Evolutionary conservation across 2,329 filamentous ascomycete genomes (phyloP).

Genomic region (Ceratocystis variospora): DNA sequence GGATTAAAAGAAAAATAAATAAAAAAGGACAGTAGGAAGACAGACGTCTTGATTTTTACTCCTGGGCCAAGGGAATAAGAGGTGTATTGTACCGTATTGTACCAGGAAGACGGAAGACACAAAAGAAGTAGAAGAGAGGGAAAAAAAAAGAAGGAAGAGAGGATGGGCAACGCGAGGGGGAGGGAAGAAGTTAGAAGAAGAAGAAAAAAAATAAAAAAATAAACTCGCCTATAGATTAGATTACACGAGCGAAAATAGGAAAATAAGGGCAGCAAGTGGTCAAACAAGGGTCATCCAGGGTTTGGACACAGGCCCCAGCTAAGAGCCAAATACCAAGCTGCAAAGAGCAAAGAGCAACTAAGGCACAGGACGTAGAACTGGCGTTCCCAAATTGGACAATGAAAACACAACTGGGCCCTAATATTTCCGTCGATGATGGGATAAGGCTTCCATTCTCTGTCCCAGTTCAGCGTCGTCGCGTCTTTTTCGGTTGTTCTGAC

Average conservation of each 20-base stretch:
- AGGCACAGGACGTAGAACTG: background rate
- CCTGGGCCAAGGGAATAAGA: background rate
- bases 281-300: conserved; percentile 11
- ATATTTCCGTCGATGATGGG: too few relatives aligned
- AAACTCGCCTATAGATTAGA: conserved; percentile 10
- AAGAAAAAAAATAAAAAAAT: background rate
- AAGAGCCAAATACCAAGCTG: background rate
- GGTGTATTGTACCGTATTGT: background rate
- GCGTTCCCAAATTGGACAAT: background rate
- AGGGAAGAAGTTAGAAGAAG: background rate
- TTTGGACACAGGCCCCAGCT: conserved; percentile 12
- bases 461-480: background rate
- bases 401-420: too few relatives aligned
- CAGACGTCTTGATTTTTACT: conserved; percentile 5
- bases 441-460: too few relatives aligned
- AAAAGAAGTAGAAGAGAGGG: background rate
- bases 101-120: background rate
- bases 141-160: conserved; percentile 5
- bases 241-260: conserved; percentile 18
- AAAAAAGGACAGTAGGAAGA: background rate
- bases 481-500: background rate
- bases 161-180: background rate
- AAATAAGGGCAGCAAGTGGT: conserved; percentile 17
- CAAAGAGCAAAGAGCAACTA: background rate
- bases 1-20: background rate